Conservation (phyloP, 176 grass and related monocot species). For the Chloris gayana region DNA sequence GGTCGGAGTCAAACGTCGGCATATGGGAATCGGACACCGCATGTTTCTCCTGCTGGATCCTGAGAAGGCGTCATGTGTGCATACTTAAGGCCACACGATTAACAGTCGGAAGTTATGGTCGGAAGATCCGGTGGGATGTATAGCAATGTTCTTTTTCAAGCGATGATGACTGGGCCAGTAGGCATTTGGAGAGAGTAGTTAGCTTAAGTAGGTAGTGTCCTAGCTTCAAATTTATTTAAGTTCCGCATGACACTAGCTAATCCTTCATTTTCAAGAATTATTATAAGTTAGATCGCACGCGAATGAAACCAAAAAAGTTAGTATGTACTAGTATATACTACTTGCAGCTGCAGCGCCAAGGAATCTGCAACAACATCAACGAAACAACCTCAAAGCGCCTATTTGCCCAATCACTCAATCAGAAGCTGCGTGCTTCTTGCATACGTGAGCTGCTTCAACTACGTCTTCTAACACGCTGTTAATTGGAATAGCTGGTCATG, state of each 20-base stretch:
- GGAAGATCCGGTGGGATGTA: too few relatives aligned
- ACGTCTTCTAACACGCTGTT: background rate
- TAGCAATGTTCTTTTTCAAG: too few relatives aligned
- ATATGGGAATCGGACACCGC: conserved; percentile 28
- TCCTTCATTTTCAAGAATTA: background rate
- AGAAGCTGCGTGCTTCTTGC: background rate
- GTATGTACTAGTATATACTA: background rate
- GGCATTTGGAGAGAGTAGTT: background rate
- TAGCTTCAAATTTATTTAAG: background rate
- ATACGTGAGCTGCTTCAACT: background rate
- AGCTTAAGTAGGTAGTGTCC: background rate
- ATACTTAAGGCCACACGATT: too few relatives aligned
- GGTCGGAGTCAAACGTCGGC: conserved; percentile 32
- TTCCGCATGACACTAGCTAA: background rate
- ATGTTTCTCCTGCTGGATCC: conserved; percentile 10
- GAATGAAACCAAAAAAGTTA: conserved; percentile 25
- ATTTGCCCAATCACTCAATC: background rate
- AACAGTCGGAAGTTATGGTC: too few relatives aligned
- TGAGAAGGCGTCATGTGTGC: conserved; percentile 21
- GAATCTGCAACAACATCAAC: background rate
- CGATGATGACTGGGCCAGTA: background rate
- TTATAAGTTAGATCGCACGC: background rate
- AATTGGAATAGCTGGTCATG: background rate
- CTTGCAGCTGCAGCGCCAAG: background rate
- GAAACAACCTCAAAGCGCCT: background rate